A percentile compares a stretch with the other conserved stretches of the same genome.
These are phyloP conservation scores for Phytophthora idaei DNA, from an alignment of 352 stramenopile genomes.

Conservation along the genomic window DNA sequence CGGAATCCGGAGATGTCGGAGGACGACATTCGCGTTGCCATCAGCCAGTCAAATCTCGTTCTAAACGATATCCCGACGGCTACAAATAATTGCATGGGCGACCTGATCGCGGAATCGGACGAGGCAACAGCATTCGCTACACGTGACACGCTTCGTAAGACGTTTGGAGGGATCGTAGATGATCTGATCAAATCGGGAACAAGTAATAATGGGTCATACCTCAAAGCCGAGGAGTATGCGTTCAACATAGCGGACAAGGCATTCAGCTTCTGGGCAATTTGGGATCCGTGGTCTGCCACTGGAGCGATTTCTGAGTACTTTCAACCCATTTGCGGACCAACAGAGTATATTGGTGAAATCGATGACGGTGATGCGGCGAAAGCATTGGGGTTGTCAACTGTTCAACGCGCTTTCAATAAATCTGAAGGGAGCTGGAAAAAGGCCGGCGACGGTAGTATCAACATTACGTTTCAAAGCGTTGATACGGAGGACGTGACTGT, in stretches of 20 bases:
- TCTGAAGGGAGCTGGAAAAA: slow-evolving; percentile 33
- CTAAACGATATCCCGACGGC: slow-evolving; percentile 49
- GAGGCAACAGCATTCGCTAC: slow-evolving; percentile 24
- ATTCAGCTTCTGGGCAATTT: slow-evolving; percentile 39
- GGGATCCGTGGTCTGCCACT: slow-evolving; percentile 43
- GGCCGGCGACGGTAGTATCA: slow-evolving; percentile 26
- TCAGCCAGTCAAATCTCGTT: slow-evolving; percentile 42
- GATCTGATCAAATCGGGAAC: slow-evolving; percentile 40
- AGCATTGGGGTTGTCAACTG: slow-evolving; percentile 37
- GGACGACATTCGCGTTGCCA: slow-evolving; percentile 24
- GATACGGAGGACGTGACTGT: slow-evolving; percentile 37
- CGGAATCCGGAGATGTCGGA: slow-evolving; percentile 26
- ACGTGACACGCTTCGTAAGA: slow-evolving; percentile 49
- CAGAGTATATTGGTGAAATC: slow-evolving; percentile 42
- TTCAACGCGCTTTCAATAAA: slow-evolving; percentile 43
- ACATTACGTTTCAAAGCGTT: slow-evolving; percentile 31
- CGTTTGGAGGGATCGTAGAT: slow-evolving; percentile 44
- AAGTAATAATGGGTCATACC: slow-evolving; percentile 30
- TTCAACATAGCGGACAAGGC: slow-evolving; percentile 42
- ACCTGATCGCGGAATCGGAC: slow-evolving; percentile 27
- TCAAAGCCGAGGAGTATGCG: slow-evolving; percentile 37
- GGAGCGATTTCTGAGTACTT: slow-evolving; percentile 46
- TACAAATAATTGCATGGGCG: slow-evolving; percentile 39
- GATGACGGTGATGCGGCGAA: slow-evolving; percentile 38
- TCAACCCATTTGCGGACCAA: slow-evolving; percentile 52